Evolutionary conservation across 2,329 filamentous ascomycete genomes (phyloP).

Genomic region (Fusarium sp.): DNA sequence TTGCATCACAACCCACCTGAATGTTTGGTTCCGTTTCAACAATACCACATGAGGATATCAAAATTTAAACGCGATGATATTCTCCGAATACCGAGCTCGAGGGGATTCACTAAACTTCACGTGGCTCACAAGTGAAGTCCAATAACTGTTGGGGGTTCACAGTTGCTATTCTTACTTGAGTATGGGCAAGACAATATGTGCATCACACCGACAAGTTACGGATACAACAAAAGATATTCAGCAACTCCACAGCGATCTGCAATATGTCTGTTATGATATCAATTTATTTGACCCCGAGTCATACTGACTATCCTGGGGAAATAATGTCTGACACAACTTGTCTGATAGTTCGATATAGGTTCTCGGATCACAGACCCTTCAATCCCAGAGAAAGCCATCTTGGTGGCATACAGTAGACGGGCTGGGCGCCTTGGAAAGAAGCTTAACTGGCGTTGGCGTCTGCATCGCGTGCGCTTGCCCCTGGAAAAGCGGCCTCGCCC

Average conservation of each 20-base stretch:
- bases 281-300: slow-evolving; percentile 18
- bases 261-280: slow-evolving; percentile 19
- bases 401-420: slow-evolving; percentile 11
- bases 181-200: background rate
- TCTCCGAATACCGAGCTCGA: background rate
- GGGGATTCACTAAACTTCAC: background rate
- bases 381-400: slow-evolving; percentile 7
- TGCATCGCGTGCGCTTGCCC: slow-evolving; percentile 42
- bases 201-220: slow-evolving; percentile 1
- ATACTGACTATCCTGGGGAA: slow-evolving; percentile 1
- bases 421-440: slow-evolving; percentile 41
- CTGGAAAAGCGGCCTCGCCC: slow-evolving; percentile 41
- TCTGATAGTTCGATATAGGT: no score
- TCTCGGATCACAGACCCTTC: background rate
- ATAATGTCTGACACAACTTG: background rate
- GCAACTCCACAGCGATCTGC: slow-evolving; percentile 33
- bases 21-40: slow-evolving; percentile 34
- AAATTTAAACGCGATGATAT: slow-evolving; percentile 7
- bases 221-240: slow-evolving; percentile 10
- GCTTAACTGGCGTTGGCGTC: slow-evolving; percentile 47
- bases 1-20: slow-evolving; percentile 35
- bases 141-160: background rate
- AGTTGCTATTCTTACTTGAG: background rate
- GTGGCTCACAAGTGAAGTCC: slow-evolving; percentile 8
- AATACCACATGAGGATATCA: slow-evolving; percentile 6